Conservation (phyloP, 2,329 filamentous ascomycete genomes). For the Lithohypha guttulata region DNA sequence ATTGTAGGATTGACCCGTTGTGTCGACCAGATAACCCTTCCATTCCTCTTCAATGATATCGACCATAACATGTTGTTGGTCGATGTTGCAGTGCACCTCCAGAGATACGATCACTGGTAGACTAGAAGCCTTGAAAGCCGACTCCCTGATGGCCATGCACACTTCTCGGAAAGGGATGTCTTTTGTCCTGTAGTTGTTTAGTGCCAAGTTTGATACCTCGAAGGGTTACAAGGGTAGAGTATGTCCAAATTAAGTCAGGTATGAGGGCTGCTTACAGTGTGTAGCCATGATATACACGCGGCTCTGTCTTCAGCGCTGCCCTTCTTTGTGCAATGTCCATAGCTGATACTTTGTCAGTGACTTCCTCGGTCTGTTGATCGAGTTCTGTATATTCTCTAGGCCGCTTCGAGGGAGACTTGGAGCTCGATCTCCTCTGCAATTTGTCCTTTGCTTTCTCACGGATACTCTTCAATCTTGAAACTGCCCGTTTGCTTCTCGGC, state of each 20-base stretch:
- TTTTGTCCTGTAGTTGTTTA: too few species aligned
- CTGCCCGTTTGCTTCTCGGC: slow-evolving; percentile 8
- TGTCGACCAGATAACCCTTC: slow-evolving; percentile 61
- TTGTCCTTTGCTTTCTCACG: slow-evolving; percentile 5
- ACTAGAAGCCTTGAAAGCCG: slow-evolving; percentile 63
- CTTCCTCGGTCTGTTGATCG: neutral
- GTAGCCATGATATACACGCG: slow-evolving; percentile 74
- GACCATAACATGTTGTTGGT: slow-evolving; percentile 87
- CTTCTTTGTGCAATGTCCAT: slow-evolving; percentile 4
- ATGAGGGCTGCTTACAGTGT: too few species aligned
- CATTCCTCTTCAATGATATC: slow-evolving; percentile 87
- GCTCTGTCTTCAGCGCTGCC: slow-evolving; percentile 44
- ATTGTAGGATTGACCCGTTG: slow-evolving; percentile 38
- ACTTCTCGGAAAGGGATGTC: slow-evolving; percentile 82
- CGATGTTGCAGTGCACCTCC: slow-evolving; percentile 72
- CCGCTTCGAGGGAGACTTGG: neutral
- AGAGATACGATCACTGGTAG: slow-evolving; percentile 84
- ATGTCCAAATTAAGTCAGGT: too few species aligned
- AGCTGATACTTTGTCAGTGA: slow-evolving; percentile 1
- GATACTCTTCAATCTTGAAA: slow-evolving; percentile 8
- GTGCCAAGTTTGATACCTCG: slow-evolving; percentile 47
- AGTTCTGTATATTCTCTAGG: neutral
- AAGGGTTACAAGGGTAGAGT: neutral
- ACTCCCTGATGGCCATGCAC: slow-evolving; percentile 65
- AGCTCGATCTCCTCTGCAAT: slow-evolving; percentile 1